phyloP scores from a whole-genome alignment of 768 basidiomycete genomes.

The Obba rivulosa region DNA sequence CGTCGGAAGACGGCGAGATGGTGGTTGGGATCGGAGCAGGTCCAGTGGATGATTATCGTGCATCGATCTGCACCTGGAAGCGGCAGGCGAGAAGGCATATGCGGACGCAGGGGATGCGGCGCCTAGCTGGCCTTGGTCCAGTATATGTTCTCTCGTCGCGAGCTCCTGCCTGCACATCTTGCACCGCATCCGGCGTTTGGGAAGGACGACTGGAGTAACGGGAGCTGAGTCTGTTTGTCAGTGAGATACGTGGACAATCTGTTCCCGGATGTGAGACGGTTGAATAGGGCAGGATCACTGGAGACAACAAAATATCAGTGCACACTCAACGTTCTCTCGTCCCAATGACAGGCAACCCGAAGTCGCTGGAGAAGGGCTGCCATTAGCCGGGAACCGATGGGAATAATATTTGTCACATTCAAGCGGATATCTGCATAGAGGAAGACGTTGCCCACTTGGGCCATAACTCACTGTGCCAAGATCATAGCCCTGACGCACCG shows the following conservation, averaged over 20 bases:
- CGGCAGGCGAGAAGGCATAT: conserved; percentile 37
- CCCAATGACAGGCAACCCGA: too few species aligned
- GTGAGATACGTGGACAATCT: too few species aligned
- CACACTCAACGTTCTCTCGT: too few species aligned
- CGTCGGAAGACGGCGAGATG: conserved; percentile 13
- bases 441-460: conserved; percentile 88
- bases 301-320: too few species aligned
- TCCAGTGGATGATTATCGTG: conserved; percentile 7
- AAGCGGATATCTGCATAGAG: conserved; percentile 87
- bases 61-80: conserved; percentile 35
- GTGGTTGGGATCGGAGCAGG: conserved; percentile 4
- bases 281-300: too few species aligned
- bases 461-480: conserved; percentile 73
- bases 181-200: conserved; percentile 72
- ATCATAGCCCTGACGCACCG: conserved; percentile 84
- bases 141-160: conserved; percentile 89
- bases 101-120: conserved; percentile 52
- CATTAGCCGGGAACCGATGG: too few species aligned
- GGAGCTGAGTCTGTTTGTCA: conserved; percentile 56
- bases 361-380: too few species aligned
- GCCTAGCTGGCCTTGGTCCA: conserved; percentile 79
- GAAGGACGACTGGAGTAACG: conserved; percentile 48
- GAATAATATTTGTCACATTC: too few species aligned
- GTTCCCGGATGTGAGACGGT: too few species aligned
- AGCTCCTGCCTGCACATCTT: conserved; percentile 90